Evolutionary conservation across 2,329 filamentous ascomycete genomes (phyloP), one percentile per base, ranked within the genome.

Genomic region (Alternaria metachromatica): DNA sequence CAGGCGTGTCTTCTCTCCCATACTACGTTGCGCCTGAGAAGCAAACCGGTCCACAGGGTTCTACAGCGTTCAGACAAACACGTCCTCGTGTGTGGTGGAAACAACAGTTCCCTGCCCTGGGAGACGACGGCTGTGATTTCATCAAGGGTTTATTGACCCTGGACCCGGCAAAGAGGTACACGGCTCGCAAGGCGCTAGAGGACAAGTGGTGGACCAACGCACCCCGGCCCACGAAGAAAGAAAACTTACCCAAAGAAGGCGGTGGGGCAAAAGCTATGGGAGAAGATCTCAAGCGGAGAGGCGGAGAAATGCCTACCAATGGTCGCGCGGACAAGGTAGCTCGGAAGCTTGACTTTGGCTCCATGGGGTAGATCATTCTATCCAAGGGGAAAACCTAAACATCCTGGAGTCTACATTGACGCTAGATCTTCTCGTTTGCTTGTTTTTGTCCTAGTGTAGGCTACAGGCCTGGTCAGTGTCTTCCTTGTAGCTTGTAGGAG

Each of bases 121-220:
- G 95, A 21, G 82, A 89, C 10, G 88, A 93, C 55, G 96, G 96
- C 46, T 93, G 96, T 28, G 94, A 98, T 78, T 82, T 99, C 63
- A 85, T 99, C 55, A 92, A 96, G 85, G 89, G 88, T 70, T 97
- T 96, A 81, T 85, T 97, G 65, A 86, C 87, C 12, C 87, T 98
- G 65, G 93, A 99, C 81, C 96, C 96, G n/a, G 88, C 89, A 75
- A 93, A 91, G 80, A 87, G 96, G 62, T 90, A 93, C 72, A 93
- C 90, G 0, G 93, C 94, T 0, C 85, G 87, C 37, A 88, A 92
- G 66, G 90, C 96, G 78, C 85, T 99, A 59, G 85, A 89, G 77
- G 94, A 98, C 78, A 83, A 86, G 51, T 99, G 93, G 90, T 99
- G 95, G 93, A 88, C 87, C 44, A 88, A 87, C 23, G 91, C 96